These are phyloP conservation scores for Aphanomyces euteiches DNA, from an alignment of 352 stramenopile species.

Conservation along the genomic window DNA sequence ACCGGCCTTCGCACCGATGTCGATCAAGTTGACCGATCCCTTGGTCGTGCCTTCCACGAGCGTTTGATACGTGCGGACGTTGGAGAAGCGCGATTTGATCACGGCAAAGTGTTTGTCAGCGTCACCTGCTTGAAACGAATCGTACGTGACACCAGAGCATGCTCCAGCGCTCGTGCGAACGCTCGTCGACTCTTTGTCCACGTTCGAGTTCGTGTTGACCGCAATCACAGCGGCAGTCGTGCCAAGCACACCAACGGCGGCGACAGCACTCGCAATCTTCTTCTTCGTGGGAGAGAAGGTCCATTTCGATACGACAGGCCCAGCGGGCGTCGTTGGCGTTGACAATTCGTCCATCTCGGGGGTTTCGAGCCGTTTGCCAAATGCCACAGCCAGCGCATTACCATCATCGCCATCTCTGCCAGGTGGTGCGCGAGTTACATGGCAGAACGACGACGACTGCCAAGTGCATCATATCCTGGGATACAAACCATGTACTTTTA, in stretches of 20 bases:
- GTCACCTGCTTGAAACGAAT: constrained; percentile 36
- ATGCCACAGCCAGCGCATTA: background rate
- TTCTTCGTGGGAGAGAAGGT: constrained; percentile 26
- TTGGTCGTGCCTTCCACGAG: constrained; percentile 31
- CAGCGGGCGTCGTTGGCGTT: constrained; percentile 12
- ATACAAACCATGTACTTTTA: too few relatives aligned
- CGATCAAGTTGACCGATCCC: constrained; percentile 36
- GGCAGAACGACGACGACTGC: background rate
- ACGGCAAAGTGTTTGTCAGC: constrained; percentile 34
- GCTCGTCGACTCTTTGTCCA: background rate
- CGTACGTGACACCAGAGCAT: constrained; percentile 33
- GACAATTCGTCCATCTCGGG: constrained; percentile 3
- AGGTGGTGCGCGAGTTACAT: background rate
- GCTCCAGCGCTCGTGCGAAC: constrained; percentile 4
- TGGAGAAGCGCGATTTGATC: constrained; percentile 37
- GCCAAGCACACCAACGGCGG: constrained; percentile 7
- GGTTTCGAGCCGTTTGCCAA: background rate
- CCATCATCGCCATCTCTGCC: background rate
- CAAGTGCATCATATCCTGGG: background rate
- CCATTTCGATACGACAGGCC: constrained; percentile 27
- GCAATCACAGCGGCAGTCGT: constrained; percentile 1
- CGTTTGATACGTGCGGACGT: constrained; percentile 43
- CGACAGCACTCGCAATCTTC: constrained; percentile 15
- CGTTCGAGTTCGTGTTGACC: background rate
- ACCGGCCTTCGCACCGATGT: constrained; percentile 34